These are phyloP conservation scores for Apiotrichum gracile DNA, from an alignment of 1,284 basidiomycete species.

Conservation along the genomic window DNA sequence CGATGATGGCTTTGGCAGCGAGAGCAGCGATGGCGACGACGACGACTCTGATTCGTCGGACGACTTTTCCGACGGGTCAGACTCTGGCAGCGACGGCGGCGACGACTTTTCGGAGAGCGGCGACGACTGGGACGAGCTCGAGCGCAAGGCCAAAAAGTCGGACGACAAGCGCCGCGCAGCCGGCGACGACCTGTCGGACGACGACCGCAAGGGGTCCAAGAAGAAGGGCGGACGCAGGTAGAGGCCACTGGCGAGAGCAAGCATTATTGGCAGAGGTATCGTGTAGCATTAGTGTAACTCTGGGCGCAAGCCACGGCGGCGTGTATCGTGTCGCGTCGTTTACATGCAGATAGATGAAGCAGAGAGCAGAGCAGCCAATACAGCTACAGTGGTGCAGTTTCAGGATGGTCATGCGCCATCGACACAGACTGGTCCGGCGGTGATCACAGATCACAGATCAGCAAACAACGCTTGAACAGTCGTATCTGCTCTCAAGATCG, in stretches of 20 bases:
- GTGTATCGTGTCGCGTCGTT: neutral
- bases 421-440: no score
- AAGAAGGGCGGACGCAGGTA: constrained; percentile 24
- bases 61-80: constrained; percentile 53
- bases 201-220: constrained; percentile 31
- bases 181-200: constrained; percentile 32
- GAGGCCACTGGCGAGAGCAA: neutral
- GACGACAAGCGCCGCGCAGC: constrained; percentile 33
- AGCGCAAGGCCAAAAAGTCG: constrained; percentile 67
- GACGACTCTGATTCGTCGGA: constrained; percentile 53
- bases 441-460: no score
- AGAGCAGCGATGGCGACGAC: constrained; percentile 45
- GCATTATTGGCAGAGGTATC: neutral
- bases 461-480: no score
- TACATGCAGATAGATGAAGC: constrained; percentile 1
- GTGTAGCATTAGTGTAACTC: constrained; percentile 5
- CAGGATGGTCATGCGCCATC: no score
- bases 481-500: no score
- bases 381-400: no score
- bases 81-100: constrained; percentile 53
- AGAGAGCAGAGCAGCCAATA: no score
- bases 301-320: neutral
- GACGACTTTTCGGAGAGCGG: constrained; percentile 51
- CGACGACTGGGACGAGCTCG: constrained; percentile 93
- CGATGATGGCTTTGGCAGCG: constrained; percentile 43